Percentiles rank a stretch among this genome's conserved stretches.
Conservation (phyloP, 257 asterid genomes). For the Solanum pinnatisectum region DNA sequence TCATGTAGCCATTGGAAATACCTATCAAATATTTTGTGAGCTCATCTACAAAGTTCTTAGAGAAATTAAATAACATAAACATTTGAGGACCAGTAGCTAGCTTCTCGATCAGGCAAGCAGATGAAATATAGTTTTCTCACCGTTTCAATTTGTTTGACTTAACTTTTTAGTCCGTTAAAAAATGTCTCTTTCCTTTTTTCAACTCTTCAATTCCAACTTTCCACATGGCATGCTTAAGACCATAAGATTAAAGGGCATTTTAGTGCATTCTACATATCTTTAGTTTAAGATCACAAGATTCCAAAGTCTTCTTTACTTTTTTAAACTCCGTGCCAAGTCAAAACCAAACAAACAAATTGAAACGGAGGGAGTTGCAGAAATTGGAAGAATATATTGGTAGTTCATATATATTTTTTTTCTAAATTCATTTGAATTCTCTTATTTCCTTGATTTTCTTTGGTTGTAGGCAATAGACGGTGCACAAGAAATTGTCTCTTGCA, state of each 20-base stretch:
- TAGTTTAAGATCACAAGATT: background rate
- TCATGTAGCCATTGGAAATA: background rate
- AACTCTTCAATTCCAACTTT: background rate
- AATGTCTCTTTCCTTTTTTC: background rate
- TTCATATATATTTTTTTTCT: background rate
- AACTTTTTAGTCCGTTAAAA: background rate
- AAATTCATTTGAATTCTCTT: background rate
- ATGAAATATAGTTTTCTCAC: background rate
- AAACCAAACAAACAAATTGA: background rate
- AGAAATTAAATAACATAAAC: background rate
- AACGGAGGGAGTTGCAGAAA: background rate
- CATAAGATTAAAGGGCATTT: background rate
- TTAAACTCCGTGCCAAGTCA: background rate
- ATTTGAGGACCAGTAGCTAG: background rate
- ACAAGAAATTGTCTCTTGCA: background rate
- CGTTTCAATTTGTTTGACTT: background rate
- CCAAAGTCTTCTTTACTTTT: background rate
- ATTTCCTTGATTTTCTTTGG: background rate
- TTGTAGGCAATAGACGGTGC: background rate
- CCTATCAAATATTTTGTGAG: background rate
- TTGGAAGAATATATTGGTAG: background rate
- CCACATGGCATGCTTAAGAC: background rate
- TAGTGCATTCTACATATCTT: background rate
- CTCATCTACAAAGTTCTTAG: background rate
- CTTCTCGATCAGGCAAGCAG: background rate